These are phyloP conservation scores for Plectosphaerella plurivora DNA, from an alignment of 2,329 filamentous ascomycete species.

Conservation along the genomic window DNA sequence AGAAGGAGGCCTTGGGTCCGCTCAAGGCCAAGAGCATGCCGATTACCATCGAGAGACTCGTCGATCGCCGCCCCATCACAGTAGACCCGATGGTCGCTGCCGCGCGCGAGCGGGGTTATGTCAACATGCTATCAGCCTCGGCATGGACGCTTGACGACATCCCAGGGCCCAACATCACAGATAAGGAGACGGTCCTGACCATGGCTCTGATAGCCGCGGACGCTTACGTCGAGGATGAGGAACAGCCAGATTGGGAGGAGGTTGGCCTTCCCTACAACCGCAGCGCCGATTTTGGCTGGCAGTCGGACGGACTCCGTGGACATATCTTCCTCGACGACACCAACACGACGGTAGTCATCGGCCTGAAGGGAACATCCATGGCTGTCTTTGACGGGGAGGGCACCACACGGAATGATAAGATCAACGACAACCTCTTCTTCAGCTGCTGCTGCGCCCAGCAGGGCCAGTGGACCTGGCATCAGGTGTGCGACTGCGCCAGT, in stretches of 20 bases:
- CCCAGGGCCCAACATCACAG: constrained; percentile 73
- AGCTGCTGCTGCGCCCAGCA: constrained; percentile 97
- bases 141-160: constrained; percentile 83
- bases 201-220: constrained; percentile 86
- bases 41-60: constrained; percentile 72
- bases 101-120: constrained; percentile 63
- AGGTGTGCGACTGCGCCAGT: constrained; percentile 90
- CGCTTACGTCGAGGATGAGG: constrained; percentile 75
- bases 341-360: constrained; percentile 86
- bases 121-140: constrained; percentile 63
- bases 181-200: constrained; percentile 78
- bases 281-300: constrained; percentile 88
- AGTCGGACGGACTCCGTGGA: constrained; percentile 80
- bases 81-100: constrained; percentile 76
- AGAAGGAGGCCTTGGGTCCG: constrained; percentile 43
- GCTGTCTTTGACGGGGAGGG: constrained; percentile 96
- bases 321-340: constrained; percentile 86
- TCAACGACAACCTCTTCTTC: constrained; percentile 97
- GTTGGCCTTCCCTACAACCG: constrained; percentile 77
- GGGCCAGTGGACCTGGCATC: constrained; percentile 82
- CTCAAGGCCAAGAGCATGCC: constrained; percentile 61
- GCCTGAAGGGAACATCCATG: constrained; percentile 83
- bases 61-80: constrained; percentile 69
- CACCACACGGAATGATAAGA: constrained; percentile 94
- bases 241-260: constrained; percentile 76